phyloP scores from a whole-genome alignment of 2,329 filamentous ascomycete genomes.

The Pyricularia grisea region DNA sequence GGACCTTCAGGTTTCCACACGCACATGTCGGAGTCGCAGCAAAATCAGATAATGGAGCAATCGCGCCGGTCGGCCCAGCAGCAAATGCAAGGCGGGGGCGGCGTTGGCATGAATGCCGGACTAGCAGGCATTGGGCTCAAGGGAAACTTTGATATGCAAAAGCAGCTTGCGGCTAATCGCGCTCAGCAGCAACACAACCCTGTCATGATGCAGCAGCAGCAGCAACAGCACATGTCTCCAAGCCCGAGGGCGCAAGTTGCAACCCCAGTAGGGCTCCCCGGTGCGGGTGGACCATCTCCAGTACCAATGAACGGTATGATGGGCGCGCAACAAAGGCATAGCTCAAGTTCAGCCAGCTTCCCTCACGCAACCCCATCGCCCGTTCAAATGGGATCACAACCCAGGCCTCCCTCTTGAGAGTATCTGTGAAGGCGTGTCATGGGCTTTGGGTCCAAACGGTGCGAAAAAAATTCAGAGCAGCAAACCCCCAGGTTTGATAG shows the following conservation, averaged over 20 bases:
- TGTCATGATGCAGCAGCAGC: slow-evolving; percentile 6
- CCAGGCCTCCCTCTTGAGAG: slow-evolving; percentile 1
- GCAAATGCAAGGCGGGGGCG: slow-evolving; percentile 31
- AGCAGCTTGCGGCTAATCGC: slow-evolving; percentile 25
- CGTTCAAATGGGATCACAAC: not conserved
- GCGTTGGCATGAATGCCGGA: slow-evolving; percentile 19
- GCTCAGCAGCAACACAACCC: slow-evolving; percentile 1
- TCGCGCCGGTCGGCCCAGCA: slow-evolving; percentile 13
- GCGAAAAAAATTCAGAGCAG: not conserved
- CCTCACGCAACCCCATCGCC: slow-evolving; percentile 1
- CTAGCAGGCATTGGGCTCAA: slow-evolving; percentile 27
- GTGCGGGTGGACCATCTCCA: slow-evolving; percentile 2
- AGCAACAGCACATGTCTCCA: slow-evolving; percentile 4
- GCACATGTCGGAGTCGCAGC: slow-evolving; percentile 7
- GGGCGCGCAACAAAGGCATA: slow-evolving; percentile 4
- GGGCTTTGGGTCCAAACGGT: not conserved
- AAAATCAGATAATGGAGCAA: slow-evolving; percentile 20
- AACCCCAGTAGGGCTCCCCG: slow-evolving; percentile 1
- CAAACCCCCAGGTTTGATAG: not conserved
- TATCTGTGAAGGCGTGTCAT: no score
- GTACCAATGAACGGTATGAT: slow-evolving; percentile 11
- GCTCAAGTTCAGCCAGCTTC: slow-evolving; percentile 11
- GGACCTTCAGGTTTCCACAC: slow-evolving; percentile 4
- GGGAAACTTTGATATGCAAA: slow-evolving; percentile 22
- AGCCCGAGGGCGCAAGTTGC: not conserved